These are phyloP conservation scores for Alternaria solani DNA, from an alignment of 2,329 filamentous ascomycete species.

Conservation along the genomic window DNA sequence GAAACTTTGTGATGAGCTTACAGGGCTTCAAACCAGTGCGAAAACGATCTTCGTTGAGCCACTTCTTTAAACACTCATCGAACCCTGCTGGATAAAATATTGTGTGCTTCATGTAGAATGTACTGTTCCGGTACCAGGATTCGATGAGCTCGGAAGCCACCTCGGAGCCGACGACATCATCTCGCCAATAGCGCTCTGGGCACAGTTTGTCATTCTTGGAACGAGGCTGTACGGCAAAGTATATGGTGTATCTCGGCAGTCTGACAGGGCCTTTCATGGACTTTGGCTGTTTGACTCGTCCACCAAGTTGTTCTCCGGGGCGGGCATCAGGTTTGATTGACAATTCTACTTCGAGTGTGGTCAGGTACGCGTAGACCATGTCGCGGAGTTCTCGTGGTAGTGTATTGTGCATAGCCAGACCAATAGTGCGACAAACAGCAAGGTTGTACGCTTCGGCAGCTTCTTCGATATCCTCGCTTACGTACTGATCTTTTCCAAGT, in stretches of 20 bases:
- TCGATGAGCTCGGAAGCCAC: not conserved
- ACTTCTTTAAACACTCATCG: not conserved
- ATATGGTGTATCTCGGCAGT: not conserved
- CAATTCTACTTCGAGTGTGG: not conserved
- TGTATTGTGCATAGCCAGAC: not conserved
- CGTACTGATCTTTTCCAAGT: not conserved
- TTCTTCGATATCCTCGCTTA: not conserved
- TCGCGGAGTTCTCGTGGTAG: constrained; percentile 6
- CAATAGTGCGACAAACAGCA: not conserved
- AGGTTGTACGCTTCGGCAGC: not conserved
- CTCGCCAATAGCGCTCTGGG: not conserved
- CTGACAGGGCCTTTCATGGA: not conserved
- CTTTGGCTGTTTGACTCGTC: not conserved
- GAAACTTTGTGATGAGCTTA: not conserved
- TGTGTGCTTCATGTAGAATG: not conserved
- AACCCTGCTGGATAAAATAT: not conserved
- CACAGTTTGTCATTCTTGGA: not conserved
- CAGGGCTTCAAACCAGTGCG: not conserved
- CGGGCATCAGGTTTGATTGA: not conserved
- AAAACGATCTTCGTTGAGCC: not conserved
- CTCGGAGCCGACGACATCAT: not conserved
- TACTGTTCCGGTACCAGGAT: not conserved
- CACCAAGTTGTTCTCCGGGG: not conserved
- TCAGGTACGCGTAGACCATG: constrained; percentile 1
- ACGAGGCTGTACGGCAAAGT: not conserved